These are phyloP conservation scores for Globisporangium paddicum DNA, from an alignment of 352 stramenopile species.

Conservation along the genomic window DNA sequence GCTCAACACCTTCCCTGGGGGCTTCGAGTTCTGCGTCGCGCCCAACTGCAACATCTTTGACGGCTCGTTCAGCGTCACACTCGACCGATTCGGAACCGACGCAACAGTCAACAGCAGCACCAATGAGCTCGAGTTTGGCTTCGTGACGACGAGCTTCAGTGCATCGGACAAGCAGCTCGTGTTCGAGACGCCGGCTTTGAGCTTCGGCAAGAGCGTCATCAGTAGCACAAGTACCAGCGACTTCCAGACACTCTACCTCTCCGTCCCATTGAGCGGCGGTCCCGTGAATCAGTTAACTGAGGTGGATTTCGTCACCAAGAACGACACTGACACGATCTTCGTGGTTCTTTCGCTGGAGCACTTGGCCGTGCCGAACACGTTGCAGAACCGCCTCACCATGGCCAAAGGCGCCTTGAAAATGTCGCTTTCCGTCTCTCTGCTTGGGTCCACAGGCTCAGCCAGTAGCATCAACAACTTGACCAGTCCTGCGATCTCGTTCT, in stretches of 20 bases:
- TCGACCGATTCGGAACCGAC: conserved; percentile 6
- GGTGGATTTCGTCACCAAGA: background rate
- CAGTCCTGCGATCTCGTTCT: conserved; percentile 11
- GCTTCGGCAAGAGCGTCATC: background rate
- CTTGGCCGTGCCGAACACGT: background rate
- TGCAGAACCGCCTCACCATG: background rate
- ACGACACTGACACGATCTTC: background rate
- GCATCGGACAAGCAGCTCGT: background rate
- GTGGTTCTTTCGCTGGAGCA: background rate
- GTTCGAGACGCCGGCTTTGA: background rate
- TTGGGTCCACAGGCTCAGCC: background rate
- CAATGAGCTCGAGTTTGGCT: background rate
- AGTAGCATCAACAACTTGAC: background rate
- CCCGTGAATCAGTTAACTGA: background rate
- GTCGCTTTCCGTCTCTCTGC: background rate
- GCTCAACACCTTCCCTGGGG: conserved; percentile 13
- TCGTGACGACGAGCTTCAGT: conserved; percentile 2
- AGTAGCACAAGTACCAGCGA: background rate
- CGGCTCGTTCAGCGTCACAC: conserved; percentile 12
- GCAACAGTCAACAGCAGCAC: background rate
- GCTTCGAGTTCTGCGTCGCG: conserved; percentile 18
- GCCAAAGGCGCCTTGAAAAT: background rate
- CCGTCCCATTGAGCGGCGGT: background rate
- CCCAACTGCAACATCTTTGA: conserved; percentile 12
- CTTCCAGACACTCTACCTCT: background rate